Evolutionary conservation across 306 rosid species (phyloP), one percentile per base, ranked within the genome.

Genomic region (Sindora glabra): DNA sequence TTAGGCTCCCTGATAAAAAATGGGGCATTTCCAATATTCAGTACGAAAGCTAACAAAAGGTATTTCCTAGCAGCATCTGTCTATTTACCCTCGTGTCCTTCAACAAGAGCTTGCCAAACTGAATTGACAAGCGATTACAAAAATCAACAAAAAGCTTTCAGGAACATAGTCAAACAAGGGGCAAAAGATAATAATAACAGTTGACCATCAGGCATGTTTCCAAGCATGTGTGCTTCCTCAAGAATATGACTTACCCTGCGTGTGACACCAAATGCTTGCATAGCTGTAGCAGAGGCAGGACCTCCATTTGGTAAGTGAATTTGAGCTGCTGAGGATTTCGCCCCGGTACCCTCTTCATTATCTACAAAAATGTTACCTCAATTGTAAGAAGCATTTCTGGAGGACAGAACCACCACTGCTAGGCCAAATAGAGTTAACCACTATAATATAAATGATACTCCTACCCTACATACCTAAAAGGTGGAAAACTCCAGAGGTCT

Each of bases 401-500:
- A 16, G 41, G 26, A 50, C 10, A 39, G 54, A 57, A 62, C n/a
- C 48, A 51, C 14, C 46, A 48, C 29, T 15, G 16, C 23, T 8
- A 37, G 61, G 47, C 21, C 24, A 33, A 33, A 9, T 52, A 33
- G 49, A 61, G 37, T 60, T 37, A 14, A n/a, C n/a, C 9, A 69
- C 11, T 26, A 57, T 51, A 25, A 53, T 48, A 30, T 37, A 37
- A 17, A 27, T 7, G 29, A 49, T 45, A 54, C 41, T 66, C n/a
- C 22, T 74, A 59, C 42, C 66, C 59, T 39, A 47, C 81, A 30
- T 79, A 88, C 95, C 89, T 62, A 78, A 48, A 74, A 92, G 96
- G 66, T 73, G 86, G 78, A 92, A 92, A 67, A 75, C 72, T 12
- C 84, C 96, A 40, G 81, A 69, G 53, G 88, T 67, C 19, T 80